phyloP scores from a whole-genome alignment of 371 early-diverging fungal genomes.

The Mucor irregularis region DNA sequence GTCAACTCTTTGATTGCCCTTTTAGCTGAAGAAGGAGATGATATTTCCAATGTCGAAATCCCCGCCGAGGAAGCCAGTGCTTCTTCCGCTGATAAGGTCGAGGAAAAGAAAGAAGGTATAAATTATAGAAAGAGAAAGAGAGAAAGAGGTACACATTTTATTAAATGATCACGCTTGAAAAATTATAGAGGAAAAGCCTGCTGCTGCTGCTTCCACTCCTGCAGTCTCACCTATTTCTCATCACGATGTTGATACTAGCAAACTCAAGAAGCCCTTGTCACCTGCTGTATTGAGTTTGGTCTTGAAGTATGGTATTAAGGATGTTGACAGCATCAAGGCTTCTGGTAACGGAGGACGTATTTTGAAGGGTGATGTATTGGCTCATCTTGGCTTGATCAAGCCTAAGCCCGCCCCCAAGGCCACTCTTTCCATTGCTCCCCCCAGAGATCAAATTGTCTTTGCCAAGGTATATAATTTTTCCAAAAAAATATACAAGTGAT shows the following conservation, averaged over 20 bases:
- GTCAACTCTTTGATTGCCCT: conserved; percentile 80
- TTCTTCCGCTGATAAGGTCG: neutral
- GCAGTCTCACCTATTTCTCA: conserved; percentile 38
- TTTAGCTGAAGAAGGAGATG: conserved; percentile 89
- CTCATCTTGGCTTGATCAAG: conserved; percentile 64
- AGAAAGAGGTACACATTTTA: neutral
- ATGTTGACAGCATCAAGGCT: conserved; percentile 59
- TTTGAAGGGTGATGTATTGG: conserved; percentile 88
- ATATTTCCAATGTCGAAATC: conserved; percentile 73
- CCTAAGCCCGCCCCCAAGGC: conserved; percentile 55
- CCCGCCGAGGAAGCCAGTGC: conserved; percentile 31
- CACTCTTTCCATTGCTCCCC: conserved; percentile 42
- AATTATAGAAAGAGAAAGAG: neutral
- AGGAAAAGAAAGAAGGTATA: neutral
- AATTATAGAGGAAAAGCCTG: conserved; percentile 9
- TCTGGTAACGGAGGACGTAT: conserved; percentile 92
- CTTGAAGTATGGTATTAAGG: conserved; percentile 59
- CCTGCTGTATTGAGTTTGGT: conserved; percentile 72
- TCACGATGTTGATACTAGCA: conserved; percentile 45
- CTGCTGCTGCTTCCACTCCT: conserved; percentile 14
- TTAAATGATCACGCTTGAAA: no score
- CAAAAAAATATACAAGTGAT: neutral
- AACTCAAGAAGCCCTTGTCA: conserved; percentile 58
- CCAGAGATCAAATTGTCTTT: conserved; percentile 49
- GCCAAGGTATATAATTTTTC: conserved; percentile 30